Percentiles rank a stretch among this genome's conserved stretches.
Conservation (phyloP, 108 stramenopile species). For the Pelagomonas calceolata region DNA sequence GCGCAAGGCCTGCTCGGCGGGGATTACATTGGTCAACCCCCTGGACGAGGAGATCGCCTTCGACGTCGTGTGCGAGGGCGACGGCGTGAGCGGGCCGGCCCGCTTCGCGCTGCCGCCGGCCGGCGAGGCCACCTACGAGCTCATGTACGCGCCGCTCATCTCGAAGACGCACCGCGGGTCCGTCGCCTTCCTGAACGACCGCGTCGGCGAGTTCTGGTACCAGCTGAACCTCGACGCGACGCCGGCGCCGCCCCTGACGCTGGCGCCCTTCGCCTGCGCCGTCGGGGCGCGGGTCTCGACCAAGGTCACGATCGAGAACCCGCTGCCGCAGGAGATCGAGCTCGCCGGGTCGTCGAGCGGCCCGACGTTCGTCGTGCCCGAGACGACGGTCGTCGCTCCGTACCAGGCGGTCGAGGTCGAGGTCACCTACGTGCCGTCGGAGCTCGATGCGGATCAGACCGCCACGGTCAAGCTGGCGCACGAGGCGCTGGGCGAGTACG, state of each 20-base stretch:
- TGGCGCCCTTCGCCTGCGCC: constrained; percentile 18
- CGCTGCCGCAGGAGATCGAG: constrained; percentile 23
- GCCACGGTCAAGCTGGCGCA: constrained; percentile 18
- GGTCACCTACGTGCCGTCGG: constrained; percentile 31
- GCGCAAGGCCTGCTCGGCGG: constrained; percentile 33
- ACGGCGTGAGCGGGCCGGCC: constrained; percentile 34
- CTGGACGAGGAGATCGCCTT: constrained; percentile 32
- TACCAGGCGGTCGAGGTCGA: constrained; percentile 17
- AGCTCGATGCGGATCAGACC: constrained; percentile 20
- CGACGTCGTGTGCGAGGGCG: constrained; percentile 32
- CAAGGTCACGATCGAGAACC: constrained; percentile 38
- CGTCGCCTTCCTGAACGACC: constrained; percentile 32
- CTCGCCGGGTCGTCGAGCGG: constrained; percentile 6
- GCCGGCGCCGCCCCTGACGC: constrained; percentile 23
- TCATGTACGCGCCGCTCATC: constrained; percentile 43
- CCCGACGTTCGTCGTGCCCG: constrained; percentile 22
- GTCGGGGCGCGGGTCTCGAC: constrained; percentile 19
- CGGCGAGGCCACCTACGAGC: constrained; percentile 34
- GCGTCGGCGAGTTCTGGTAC: constrained; percentile 53
- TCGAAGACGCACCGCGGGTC: constrained; percentile 24
- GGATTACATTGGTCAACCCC: constrained; percentile 40
- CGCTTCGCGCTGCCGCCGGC: constrained; percentile 21
- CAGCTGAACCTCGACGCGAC: constrained; percentile 28
- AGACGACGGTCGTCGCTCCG: constrained; percentile 21
- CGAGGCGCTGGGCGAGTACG: constrained; percentile 33